A percentile compares a stretch with the other conserved stretches of the same genome.
These are phyloP conservation scores for Leptomonas seymouri DNA, from an alignment of 208 protist species.

Conservation along the genomic window DNA sequence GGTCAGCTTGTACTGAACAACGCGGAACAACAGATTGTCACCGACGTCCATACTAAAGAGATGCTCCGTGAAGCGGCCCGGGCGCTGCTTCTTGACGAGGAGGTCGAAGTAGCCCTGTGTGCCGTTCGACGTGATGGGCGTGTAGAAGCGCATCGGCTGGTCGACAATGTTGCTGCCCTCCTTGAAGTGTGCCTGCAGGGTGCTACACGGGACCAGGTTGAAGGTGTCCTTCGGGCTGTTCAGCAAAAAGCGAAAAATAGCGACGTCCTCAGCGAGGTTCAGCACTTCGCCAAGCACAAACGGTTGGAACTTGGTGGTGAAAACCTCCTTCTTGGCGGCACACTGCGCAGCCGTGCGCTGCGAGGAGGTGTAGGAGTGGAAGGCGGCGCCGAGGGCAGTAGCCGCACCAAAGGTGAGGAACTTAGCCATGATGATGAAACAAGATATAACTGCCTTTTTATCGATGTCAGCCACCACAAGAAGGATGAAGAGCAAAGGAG, in stretches of 20 bases:
- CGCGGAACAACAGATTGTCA: conserved; percentile 78
- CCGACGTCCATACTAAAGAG: conserved; percentile 86
- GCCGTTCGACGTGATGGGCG: conserved; percentile 86
- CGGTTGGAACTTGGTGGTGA: conserved; percentile 74
- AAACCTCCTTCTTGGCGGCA: conserved; percentile 38
- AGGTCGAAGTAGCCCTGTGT: conserved; percentile 91
- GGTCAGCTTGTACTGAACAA: conserved; percentile 78
- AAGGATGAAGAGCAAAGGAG: background rate
- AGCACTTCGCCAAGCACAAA: conserved; percentile 88
- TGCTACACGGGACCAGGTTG: conserved; percentile 79
- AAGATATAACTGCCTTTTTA: background rate
- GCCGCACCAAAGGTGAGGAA: conserved; percentile 64
- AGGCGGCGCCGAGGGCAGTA: conserved; percentile 62
- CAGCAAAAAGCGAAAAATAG: conserved; percentile 88
- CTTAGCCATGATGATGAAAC: conserved; percentile 40
- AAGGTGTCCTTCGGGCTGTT: conserved; percentile 67
- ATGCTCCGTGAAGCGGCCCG: conserved; percentile 85
- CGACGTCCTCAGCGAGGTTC: conserved; percentile 85
- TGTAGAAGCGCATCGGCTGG: conserved; percentile 91
- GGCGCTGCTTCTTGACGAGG: conserved; percentile 83
- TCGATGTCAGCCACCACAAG: background rate
- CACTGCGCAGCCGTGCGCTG: conserved; percentile 48
- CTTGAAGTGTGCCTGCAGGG: conserved; percentile 84
- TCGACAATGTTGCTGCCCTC: conserved; percentile 80
- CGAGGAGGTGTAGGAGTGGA: conserved; percentile 59